Conservation (phyloP, 768 basidiomycete species). For the Gymnopilus dilepis region DNA sequence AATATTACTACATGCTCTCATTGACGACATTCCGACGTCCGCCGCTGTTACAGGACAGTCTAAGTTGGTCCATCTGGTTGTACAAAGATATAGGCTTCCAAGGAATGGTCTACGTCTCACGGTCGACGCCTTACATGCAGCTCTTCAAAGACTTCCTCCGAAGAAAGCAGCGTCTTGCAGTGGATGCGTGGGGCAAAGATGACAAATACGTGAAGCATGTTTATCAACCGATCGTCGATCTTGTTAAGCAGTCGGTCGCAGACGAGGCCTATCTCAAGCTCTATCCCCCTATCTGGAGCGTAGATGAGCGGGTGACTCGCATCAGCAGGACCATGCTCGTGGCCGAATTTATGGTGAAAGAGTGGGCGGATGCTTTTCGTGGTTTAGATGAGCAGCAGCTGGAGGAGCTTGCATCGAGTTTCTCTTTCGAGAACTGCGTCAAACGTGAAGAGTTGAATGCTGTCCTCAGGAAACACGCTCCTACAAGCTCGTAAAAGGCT, state of each 20-base stretch:
- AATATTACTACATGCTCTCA: too few relatives aligned
- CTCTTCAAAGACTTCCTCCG: slow-evolving; percentile 69
- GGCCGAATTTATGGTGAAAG: slow-evolving; percentile 71
- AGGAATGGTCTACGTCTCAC: slow-evolving; percentile 78
- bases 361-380: slow-evolving; percentile 73
- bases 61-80: slow-evolving; percentile 87
- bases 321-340: slow-evolving; percentile 73
- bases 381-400: slow-evolving; percentile 63
- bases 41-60: slow-evolving; percentile 51
- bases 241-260: slow-evolving; percentile 58
- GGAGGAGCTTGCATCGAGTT: slow-evolving; percentile 75
- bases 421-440: slow-evolving; percentile 72
- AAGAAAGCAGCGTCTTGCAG: slow-evolving; percentile 77
- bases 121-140: slow-evolving; percentile 71
- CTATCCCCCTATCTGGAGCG: slow-evolving; percentile 69
- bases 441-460: slow-evolving; percentile 71
- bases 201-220: slow-evolving; percentile 57
- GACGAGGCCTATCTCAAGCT: slow-evolving; percentile 51
- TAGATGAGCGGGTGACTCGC: slow-evolving; percentile 62
- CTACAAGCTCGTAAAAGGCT: slow-evolving; percentile 23
- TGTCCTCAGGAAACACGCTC: slow-evolving; percentile 47
- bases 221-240: slow-evolving; percentile 70
- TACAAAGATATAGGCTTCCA: slow-evolving; percentile 87
- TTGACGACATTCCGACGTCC: neutral
- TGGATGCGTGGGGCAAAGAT: slow-evolving; percentile 82